These are phyloP conservation scores for Chrysoporthe austroafricana DNA, from an alignment of 2,329 filamentous ascomycete species.

Conservation along the genomic window DNA sequence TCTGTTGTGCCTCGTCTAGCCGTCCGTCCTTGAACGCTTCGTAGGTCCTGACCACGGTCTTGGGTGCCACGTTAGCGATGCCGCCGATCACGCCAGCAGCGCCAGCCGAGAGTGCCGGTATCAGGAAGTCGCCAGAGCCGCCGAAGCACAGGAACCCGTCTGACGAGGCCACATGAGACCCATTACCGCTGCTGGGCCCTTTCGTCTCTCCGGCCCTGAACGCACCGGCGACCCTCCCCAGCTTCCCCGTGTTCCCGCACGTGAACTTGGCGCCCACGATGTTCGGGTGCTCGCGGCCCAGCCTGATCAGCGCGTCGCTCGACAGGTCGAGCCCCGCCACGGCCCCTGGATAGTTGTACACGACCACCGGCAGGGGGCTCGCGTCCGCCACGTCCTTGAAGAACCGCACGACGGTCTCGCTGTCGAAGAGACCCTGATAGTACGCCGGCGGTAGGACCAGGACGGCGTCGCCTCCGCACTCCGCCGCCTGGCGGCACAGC, in stretches of 20 bases:
- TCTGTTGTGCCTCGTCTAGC: constrained; percentile 54
- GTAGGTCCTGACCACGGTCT: constrained; percentile 57
- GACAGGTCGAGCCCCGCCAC: constrained; percentile 56
- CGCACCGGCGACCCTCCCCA: constrained; percentile 56
- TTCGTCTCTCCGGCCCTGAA: constrained; percentile 25
- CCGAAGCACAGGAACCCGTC: constrained; percentile 68
- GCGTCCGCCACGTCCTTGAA: constrained; percentile 60
- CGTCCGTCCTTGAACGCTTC: constrained; percentile 57
- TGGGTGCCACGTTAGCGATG: constrained; percentile 70
- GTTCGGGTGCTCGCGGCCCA: constrained; percentile 52
- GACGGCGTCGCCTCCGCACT: constrained; percentile 67
- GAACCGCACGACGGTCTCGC: constrained; percentile 59
- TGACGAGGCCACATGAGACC: too few relatives aligned
- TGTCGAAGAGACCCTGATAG: constrained; percentile 62
- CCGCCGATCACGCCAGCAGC: constrained; percentile 74
- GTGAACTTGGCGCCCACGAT: constrained; percentile 60
- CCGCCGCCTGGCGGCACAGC: constrained; percentile 64
- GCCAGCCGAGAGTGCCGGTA: constrained; percentile 71
- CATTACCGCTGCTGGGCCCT: too few relatives aligned
- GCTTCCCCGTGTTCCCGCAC: constrained; percentile 62
- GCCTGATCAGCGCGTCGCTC: constrained; percentile 52
- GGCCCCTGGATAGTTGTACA: constrained; percentile 61
- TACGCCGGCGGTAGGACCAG: constrained; percentile 71
- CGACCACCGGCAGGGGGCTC: constrained; percentile 54
- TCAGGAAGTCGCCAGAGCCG: constrained; percentile 73